A percentile compares a stretch with the other conserved stretches of the same genome.
Conservation (phyloP, 1,284 basidiomycete genomes). For the Cutaneotrichosporon cavernicola region DNA sequence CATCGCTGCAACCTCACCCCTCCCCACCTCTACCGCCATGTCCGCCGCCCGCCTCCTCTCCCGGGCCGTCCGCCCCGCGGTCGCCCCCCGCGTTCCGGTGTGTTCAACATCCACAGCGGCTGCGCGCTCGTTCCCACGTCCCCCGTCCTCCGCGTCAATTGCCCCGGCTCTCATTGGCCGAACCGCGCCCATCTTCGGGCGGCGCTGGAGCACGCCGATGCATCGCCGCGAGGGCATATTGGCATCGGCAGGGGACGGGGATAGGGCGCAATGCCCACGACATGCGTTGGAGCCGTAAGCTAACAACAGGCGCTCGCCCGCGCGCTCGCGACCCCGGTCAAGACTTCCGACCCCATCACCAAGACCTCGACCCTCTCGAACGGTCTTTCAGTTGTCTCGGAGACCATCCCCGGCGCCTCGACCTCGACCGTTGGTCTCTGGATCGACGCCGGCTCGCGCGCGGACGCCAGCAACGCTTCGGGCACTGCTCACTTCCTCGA, state of each 20-base stretch:
- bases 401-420: conserved; percentile 88
- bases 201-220: not conserved
- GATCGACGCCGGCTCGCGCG: conserved; percentile 97
- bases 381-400: conserved; percentile 88
- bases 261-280: too few species aligned
- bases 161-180: conserved; percentile 22
- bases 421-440: conserved; percentile 98
- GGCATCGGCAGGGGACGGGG: not conserved
- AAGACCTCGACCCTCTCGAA: conserved; percentile 85
- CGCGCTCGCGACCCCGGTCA: conserved; percentile 52
- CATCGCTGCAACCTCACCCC: conserved; percentile 18
- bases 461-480: conserved; percentile 89
- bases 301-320: conserved; percentile 37
- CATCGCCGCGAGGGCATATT: not conserved
- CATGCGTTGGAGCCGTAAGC: not conserved
- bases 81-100: conserved; percentile 30
- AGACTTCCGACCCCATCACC: conserved; percentile 69
- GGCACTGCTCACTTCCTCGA: conserved; percentile 99
- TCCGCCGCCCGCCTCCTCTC: conserved; percentile 46
- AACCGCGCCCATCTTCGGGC: not conserved
- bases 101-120: conserved; percentile 8
- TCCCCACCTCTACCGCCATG: conserved; percentile 32
- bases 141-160: conserved; percentile 11
- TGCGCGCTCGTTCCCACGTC: not conserved
- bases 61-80: conserved; percentile 38